phyloP scores from a whole-genome alignment of 1,139 yeast species.

The Magnusiomyces ingens region DNA sequence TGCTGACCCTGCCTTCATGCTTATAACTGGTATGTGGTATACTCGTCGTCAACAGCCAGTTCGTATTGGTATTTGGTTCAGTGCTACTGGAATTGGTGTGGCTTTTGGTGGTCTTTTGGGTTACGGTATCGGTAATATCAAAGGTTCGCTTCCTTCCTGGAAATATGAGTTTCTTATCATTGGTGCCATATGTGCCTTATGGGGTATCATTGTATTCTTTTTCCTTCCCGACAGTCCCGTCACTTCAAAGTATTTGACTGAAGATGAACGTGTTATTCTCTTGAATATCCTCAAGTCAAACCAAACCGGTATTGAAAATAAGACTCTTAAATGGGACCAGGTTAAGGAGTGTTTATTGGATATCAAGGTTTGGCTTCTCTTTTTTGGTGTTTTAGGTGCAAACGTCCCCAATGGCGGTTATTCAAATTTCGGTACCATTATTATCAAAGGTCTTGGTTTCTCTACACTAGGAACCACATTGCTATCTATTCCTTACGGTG shows the following conservation, averaged over 20 bases:
- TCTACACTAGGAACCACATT: conserved; percentile 24
- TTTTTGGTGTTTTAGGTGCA: conserved; percentile 35
- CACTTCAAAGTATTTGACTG: conserved; percentile 46
- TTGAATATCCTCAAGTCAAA: conserved; percentile 45
- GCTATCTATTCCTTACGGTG: conserved; percentile 27
- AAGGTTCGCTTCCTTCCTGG: conserved; percentile 21
- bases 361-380: conserved; percentile 43
- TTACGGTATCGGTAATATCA: conserved; percentile 35
- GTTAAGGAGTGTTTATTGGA: conserved; percentile 37
- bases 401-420: conserved; percentile 47
- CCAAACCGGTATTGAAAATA: conserved; percentile 47
- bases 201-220: conserved; percentile 43
- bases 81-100: conserved; percentile 23
- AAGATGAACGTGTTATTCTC: conserved; percentile 46
- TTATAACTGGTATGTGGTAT: conserved; percentile 51
- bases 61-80: conserved; percentile 52
- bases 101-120: conserved; percentile 23
- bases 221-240: conserved; percentile 50
- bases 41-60: conserved; percentile 38
- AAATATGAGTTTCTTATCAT: conserved; percentile 39
- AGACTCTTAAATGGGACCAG: conserved; percentile 46
- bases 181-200: conserved; percentile 32
- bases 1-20: conserved; percentile 48
- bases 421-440: conserved; percentile 30
- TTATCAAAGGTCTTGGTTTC: conserved; percentile 28